Evolutionary conservation across 257 asterid genomes (phyloP).

Genomic region (Striga asiatica): DNA sequence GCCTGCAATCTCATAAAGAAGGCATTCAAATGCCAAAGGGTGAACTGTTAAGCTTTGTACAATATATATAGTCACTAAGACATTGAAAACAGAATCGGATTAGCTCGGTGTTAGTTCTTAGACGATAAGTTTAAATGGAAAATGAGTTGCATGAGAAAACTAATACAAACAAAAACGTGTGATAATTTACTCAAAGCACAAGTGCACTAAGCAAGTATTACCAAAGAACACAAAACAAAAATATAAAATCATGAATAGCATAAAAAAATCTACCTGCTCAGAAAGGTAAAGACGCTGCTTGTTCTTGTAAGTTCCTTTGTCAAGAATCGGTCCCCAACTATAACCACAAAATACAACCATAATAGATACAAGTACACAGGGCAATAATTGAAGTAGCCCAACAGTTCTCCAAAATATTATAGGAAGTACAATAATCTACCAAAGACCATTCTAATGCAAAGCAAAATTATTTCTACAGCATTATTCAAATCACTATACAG

Average conservation of each 20-base stretch:
- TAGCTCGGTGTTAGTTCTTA: background rate
- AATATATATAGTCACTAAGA: background rate
- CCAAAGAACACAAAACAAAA: background rate
- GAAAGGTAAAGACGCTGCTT: constrained; percentile 89
- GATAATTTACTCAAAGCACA: background rate
- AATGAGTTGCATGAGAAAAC: background rate
- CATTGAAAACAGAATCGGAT: background rate
- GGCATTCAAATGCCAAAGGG: constrained; percentile 4
- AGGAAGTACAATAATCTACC: background rate
- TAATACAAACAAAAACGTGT: background rate
- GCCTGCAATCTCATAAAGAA: background rate
- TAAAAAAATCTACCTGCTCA: constrained; percentile 48
- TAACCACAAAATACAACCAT: constrained; percentile 12
- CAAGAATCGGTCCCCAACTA: constrained; percentile 94
- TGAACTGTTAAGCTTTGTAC: background rate
- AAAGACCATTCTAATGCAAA: too few species aligned
- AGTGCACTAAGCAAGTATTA: background rate
- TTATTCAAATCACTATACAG: background rate
- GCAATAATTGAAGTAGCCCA: background rate
- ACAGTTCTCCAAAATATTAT: background rate
- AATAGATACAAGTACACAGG: background rate
- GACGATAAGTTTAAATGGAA: background rate
- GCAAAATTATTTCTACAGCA: too few species aligned
- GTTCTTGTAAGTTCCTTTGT: constrained; percentile 45
- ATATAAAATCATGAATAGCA: background rate